phyloP scores from a whole-genome alignment of 139 green algal species.

The Tetraselmis striata region DNA sequence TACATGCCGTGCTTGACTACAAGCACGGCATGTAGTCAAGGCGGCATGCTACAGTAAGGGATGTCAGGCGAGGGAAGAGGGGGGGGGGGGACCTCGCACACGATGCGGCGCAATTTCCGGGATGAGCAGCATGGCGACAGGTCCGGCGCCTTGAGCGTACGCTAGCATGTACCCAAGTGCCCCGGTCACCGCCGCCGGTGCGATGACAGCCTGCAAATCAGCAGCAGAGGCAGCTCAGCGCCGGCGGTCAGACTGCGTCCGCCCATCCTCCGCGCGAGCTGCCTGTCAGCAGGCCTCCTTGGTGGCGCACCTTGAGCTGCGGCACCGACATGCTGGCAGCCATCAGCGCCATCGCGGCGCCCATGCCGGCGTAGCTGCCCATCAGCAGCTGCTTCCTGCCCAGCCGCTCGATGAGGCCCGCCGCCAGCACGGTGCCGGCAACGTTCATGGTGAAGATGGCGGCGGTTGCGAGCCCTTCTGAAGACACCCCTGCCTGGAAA shows the following conservation, averaged over 20 bases:
- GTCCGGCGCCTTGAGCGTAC: conserved; percentile 86
- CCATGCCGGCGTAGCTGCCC: background rate
- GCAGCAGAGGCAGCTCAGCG: no score
- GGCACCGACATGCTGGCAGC: background rate
- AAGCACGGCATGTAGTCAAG: no score
- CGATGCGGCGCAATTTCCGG: conserved; percentile 76
- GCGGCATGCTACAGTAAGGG: no score
- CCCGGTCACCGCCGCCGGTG: conserved; percentile 59
- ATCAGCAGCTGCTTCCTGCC: conserved; percentile 50
- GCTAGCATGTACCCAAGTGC: conserved; percentile 82
- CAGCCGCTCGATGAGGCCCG: conserved; percentile 67
- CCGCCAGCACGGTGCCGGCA: conserved; percentile 71
- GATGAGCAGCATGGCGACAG: conserved; percentile 84
- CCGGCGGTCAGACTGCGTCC: no score
- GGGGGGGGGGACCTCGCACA: conserved; percentile 57
- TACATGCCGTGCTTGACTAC: no score
- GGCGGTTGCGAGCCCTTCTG: conserved; percentile 70
- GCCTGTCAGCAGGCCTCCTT: background rate
- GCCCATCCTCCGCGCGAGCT: no score
- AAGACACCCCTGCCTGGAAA: conserved; percentile 71
- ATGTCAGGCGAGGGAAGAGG: no score
- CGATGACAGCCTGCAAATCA: conserved; percentile 13
- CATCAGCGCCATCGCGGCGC: background rate
- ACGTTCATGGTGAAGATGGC: conserved; percentile 88
- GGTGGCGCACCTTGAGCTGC: background rate